Percentiles rank a stretch among this genome's conserved stretches.
Conservation (phyloP, 2,329 filamentous ascomycete genomes). For the Thermoascus crustaceus region DNA sequence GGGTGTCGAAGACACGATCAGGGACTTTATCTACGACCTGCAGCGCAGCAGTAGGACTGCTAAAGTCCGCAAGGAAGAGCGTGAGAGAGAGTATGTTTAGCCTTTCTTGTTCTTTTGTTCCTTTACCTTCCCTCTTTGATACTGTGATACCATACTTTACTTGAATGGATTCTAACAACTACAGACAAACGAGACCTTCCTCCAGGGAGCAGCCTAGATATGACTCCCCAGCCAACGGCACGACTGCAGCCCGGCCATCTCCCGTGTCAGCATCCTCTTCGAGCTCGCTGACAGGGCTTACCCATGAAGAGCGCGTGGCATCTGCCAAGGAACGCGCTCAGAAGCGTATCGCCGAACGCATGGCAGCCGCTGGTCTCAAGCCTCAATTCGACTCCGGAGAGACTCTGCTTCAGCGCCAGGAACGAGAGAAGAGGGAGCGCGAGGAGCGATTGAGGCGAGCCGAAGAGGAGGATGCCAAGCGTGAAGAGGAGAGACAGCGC, state of each 20-base stretch:
- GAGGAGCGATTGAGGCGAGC: constrained; percentile 81
- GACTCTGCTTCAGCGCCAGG: constrained; percentile 71
- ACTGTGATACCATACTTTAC: constrained; percentile 7
- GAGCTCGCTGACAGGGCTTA: constrained; percentile 76
- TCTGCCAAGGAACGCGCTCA: constrained; percentile 97
- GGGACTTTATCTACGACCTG: constrained; percentile 95
- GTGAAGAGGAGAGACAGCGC: constrained; percentile 79
- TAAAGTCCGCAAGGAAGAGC: constrained; percentile 58
- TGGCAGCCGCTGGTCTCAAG: constrained; percentile 88
- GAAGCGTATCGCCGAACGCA: constrained; percentile 89
- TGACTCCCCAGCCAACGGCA: constrained; percentile 47
- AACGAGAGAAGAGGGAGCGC: constrained; percentile 79
- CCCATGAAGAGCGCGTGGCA: constrained; percentile 84
- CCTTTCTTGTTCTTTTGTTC: neutral
- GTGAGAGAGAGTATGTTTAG: constrained; percentile 25
- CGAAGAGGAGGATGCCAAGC: constrained; percentile 84
- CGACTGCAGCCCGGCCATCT: constrained; percentile 26
- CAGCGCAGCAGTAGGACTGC: constrained; percentile 76
- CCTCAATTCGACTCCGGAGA: constrained; percentile 72
- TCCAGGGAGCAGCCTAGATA: constrained; percentile 44
- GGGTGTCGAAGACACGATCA: constrained; percentile 91
- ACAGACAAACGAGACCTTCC: constrained; percentile 48
- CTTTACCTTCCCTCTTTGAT: constrained; percentile 1
- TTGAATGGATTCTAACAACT: constrained; percentile 11
- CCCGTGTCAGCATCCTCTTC: constrained; percentile 48